Conservation (phyloP, 1,284 basidiomycete genomes). For the Marasmius sp. region DNA sequence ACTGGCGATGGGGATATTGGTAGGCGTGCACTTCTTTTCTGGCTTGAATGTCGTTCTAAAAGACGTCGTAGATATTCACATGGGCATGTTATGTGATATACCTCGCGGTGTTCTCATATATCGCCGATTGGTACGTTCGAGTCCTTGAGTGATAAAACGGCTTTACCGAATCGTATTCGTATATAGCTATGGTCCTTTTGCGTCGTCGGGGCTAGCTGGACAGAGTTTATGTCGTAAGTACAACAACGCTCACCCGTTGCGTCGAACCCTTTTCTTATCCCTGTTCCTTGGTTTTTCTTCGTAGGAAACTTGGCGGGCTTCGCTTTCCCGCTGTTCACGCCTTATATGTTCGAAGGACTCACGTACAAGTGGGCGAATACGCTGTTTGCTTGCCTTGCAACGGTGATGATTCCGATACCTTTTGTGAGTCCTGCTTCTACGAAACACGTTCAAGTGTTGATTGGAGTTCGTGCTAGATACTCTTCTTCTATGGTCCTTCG, state of each 20-base stretch:
- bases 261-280: not conserved
- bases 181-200: conserved; percentile 61
- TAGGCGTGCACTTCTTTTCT: conserved; percentile 24
- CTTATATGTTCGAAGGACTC: conserved; percentile 58
- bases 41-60: not conserved
- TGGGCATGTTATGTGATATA: conserved; percentile 63
- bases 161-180: not conserved
- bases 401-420: conserved; percentile 65
- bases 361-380: conserved; percentile 74
- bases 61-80: conserved; percentile 45
- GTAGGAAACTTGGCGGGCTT: conserved; percentile 43
- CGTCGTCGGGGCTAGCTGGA: conserved; percentile 76
- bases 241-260: not conserved
- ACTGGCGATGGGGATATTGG: conserved; percentile 36
- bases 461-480: conserved; percentile 33
- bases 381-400: conserved; percentile 62
- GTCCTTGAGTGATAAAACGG: not conserved
- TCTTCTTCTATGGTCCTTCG: conserved; percentile 61
- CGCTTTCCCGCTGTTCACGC: conserved; percentile 65
- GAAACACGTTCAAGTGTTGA: not conserved
- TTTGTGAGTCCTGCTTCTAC: conserved; percentile 37
- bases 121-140: conserved; percentile 58
- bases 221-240: conserved; percentile 68
- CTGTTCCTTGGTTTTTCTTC: not conserved
- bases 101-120: conserved; percentile 62